Percentiles rank a stretch among this genome's conserved stretches.
Evolutionary conservation across 768 basidiomycete species (phyloP).

Genomic region (Leccinum imitatum): DNA sequence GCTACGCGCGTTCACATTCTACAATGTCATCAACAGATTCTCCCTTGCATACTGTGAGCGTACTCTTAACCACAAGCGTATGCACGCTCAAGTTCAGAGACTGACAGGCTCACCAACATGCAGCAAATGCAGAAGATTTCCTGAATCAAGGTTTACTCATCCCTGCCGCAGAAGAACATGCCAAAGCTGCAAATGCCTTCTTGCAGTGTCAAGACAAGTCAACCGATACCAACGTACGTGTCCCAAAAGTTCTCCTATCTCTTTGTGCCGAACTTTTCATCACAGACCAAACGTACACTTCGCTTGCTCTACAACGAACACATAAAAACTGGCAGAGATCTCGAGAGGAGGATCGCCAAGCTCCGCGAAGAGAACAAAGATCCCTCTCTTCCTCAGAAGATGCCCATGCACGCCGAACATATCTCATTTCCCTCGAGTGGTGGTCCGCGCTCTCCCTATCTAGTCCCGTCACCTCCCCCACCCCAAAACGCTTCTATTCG

Average conservation of each 20-base stretch:
- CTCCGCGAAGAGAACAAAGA: constrained; percentile 76
- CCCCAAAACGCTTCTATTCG: constrained; percentile 37
- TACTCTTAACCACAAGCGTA: not conserved
- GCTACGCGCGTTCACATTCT: not conserved
- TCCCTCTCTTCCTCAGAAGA: constrained; percentile 68
- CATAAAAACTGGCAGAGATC: constrained; percentile 64
- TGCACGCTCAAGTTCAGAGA: constrained; percentile 6
- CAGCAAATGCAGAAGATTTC: constrained; percentile 76
- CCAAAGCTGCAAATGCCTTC: constrained; percentile 76
- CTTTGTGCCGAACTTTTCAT: constrained; percentile 8
- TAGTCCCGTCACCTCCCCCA: constrained; percentile 47
- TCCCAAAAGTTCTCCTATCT: constrained; percentile 1
- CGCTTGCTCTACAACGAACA: constrained; percentile 77
- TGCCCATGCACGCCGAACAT: constrained; percentile 29
- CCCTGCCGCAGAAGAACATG: constrained; percentile 70
- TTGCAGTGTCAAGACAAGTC: constrained; percentile 70
- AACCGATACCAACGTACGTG: constrained; percentile 65
- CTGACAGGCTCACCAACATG: constrained; percentile 78
- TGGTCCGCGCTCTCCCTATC: constrained; percentile 20
- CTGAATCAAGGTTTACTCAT: constrained; percentile 65
- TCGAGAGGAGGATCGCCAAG: constrained; percentile 69
- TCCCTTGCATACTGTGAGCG: constrained; percentile 52
- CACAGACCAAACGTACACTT: constrained; percentile 74
- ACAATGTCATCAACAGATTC: constrained; percentile 41
- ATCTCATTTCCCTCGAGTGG: constrained; percentile 17